Percentiles rank a stretch among this genome's conserved stretches.
These are phyloP conservation scores for Fusarium secorum DNA, from an alignment of 2,329 filamentous ascomycete genomes.

Conservation along the genomic window DNA sequence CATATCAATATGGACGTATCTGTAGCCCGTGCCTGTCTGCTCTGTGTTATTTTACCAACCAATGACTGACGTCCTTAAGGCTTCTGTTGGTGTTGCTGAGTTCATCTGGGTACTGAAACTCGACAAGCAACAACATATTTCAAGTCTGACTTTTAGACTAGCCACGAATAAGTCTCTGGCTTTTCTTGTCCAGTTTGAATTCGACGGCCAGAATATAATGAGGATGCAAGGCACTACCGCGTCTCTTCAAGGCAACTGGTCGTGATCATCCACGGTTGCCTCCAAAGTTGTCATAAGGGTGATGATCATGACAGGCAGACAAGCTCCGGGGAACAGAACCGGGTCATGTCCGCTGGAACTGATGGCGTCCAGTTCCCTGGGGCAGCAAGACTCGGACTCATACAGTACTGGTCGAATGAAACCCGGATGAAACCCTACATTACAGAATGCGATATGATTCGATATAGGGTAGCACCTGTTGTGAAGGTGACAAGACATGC, in stretches of 20 bases:
- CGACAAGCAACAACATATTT: not conserved
- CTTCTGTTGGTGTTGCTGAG: not conserved
- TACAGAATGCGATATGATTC: not conserved
- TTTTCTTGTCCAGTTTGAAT: no score
- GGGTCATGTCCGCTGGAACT: not conserved
- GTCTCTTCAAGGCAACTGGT: not conserved
- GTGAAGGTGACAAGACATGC: not conserved
- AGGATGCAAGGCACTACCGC: not conserved
- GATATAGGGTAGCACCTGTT: constrained; percentile 14
- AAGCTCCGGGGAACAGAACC: constrained; percentile 10
- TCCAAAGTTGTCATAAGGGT: not conserved
- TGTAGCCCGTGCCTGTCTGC: not conserved
- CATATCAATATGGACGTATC: not conserved
- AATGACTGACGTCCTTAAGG: not conserved
- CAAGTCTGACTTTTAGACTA: not conserved
- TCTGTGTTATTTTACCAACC: not conserved
- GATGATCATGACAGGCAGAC: constrained; percentile 9
- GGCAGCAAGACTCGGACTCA: not conserved
- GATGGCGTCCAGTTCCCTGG: not conserved
- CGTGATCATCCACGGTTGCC: not conserved
- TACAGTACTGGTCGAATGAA: not conserved
- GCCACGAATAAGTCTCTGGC: not conserved
- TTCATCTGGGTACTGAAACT: not conserved
- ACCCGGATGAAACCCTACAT: not conserved
- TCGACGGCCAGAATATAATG: not conserved